Percentiles rank a stretch among this genome's conserved stretches.
These are phyloP conservation scores for Sugiyamaella neomexicana DNA, from an alignment of 1,139 yeast species.

Conservation along the genomic window DNA sequence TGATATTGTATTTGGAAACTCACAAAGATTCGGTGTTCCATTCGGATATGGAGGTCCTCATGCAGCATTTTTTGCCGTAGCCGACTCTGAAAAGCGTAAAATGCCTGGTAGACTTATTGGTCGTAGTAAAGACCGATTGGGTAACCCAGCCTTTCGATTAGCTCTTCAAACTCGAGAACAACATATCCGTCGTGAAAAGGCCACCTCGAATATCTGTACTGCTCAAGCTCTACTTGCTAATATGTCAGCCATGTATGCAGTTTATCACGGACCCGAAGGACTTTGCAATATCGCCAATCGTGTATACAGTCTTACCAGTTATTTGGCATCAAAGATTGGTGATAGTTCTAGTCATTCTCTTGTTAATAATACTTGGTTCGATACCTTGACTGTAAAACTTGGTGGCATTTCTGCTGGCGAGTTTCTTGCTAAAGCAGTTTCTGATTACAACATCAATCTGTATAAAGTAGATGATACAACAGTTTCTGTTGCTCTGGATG, in stretches of 20 bases:
- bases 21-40: slow-evolving; percentile 97
- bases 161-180: slow-evolving; percentile 98
- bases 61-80: slow-evolving; percentile 94
- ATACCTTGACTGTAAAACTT: slow-evolving; percentile 74
- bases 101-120: slow-evolving; percentile 98
- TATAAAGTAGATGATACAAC: slow-evolving; percentile 63
- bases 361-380: slow-evolving; percentile 71
- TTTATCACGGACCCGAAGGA: slow-evolving; percentile 96
- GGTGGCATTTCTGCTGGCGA: slow-evolving; percentile 53
- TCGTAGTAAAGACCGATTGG: slow-evolving; percentile 86
- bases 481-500: slow-evolving; percentile 80
- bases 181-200: slow-evolving; percentile 95
- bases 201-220: slow-evolving; percentile 96
- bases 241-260: slow-evolving; percentile 93
- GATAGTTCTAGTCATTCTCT: slow-evolving; percentile 38
- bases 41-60: slow-evolving; percentile 99
- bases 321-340: slow-evolving; percentile 61
- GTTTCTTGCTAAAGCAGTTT: slow-evolving; percentile 58
- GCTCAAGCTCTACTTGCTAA: slow-evolving; percentile 96
- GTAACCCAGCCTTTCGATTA: slow-evolving; percentile 82
- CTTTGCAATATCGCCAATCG: slow-evolving; percentile 74
- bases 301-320: slow-evolving; percentile 70
- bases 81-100: slow-evolving; percentile 75
- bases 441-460: slow-evolving; percentile 66
- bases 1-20: slow-evolving; percentile 87